Evolutionary conservation across 106 monocot genomes (phyloP), one percentile per base, ranked within the genome.

Genomic region (Dioscorea alata): DNA sequence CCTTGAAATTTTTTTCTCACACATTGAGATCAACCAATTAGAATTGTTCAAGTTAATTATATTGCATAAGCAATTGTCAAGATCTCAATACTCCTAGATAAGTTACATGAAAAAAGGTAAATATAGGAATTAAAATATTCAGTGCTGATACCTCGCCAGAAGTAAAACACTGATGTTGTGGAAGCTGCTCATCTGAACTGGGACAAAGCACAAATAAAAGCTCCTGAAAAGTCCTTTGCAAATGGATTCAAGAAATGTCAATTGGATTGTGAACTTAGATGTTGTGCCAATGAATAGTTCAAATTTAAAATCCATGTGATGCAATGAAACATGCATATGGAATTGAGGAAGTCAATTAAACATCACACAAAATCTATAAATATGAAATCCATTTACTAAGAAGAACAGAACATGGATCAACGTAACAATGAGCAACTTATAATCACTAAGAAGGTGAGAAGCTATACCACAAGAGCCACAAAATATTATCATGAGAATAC

Each of bases 401-500:
- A 28, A 28, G 28, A 28, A 28, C 3, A 28, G 28, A 28, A 28
- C 28, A 28, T 61, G 50, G 18, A 64, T 6, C 23, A 42, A 8
- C 24, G 14, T 12, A 34, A 54, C 16, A 49, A 49, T 31, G 2
- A 63, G 31, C 8, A 12, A 23, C 8, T 19, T 21, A 60, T 14
- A 48, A 64, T 62, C 18, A 13, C 19, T 69, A 13, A 64, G 5
- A 77, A 69, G 23, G 73, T 65, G 16, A 76, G 48, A 13, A 21
- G 77, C 57, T 78, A 66, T 83, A 96, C 96, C 89, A 64, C 65
- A 96, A 64, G 57, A 96, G 78, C 96, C 96, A 96, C 8, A 89
- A 60, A 61, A 96, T 64, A 33, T 86, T 73, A 50, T 91, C 96
- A 74, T 80, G 84, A 23, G 79, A 89, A 64, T 84, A 78, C 12